Conservation (phyloP, 176 grass and related monocot species). For the Lolium perenne region DNA sequence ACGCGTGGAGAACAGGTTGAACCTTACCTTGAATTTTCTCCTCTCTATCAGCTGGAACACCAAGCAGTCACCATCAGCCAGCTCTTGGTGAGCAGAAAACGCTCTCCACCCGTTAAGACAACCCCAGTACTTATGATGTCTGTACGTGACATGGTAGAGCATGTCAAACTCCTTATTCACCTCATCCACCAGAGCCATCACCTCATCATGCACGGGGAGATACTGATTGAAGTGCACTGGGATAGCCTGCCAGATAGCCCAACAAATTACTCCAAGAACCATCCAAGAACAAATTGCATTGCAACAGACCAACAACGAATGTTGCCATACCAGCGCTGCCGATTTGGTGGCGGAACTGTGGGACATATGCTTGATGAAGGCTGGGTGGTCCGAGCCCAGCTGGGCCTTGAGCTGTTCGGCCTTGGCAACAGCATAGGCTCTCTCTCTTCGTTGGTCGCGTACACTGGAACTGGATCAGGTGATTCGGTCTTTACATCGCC, state of each 20-base stretch:
- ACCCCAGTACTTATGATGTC: too few relatives aligned
- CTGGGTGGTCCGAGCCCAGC: slow-evolving; percentile 45
- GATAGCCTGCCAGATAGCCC: slow-evolving; percentile 33
- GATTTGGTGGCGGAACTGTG: slow-evolving; percentile 53
- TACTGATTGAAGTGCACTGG: slow-evolving; percentile 49
- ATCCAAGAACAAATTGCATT: too few relatives aligned
- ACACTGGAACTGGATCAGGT: slow-evolving; percentile 41
- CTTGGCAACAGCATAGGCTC: slow-evolving; percentile 38
- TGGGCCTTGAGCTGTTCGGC: slow-evolving; percentile 54
- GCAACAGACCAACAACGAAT: too few relatives aligned
- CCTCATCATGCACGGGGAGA: slow-evolving; percentile 52
- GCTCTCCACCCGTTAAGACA: slow-evolving; percentile 49
- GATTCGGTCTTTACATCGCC: neutral
- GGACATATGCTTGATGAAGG: slow-evolving; percentile 66
- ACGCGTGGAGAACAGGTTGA: neutral
- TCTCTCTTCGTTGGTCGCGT: slow-evolving; percentile 14
- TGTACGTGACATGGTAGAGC: neutral
- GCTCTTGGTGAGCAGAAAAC: slow-evolving; percentile 63
- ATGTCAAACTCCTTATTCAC: slow-evolving; percentile 45
- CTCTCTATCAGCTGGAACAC: slow-evolving; percentile 61
- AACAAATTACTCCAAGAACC: too few relatives aligned
- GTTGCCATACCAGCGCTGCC: too few relatives aligned
- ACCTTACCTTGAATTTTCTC: slow-evolving; percentile 62
- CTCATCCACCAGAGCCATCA: slow-evolving; percentile 45
- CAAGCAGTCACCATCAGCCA: slow-evolving; percentile 77